Evolutionary conservation across 257 asterid species (phyloP).

Genomic region (Parsonsia alboflavescens): DNA sequence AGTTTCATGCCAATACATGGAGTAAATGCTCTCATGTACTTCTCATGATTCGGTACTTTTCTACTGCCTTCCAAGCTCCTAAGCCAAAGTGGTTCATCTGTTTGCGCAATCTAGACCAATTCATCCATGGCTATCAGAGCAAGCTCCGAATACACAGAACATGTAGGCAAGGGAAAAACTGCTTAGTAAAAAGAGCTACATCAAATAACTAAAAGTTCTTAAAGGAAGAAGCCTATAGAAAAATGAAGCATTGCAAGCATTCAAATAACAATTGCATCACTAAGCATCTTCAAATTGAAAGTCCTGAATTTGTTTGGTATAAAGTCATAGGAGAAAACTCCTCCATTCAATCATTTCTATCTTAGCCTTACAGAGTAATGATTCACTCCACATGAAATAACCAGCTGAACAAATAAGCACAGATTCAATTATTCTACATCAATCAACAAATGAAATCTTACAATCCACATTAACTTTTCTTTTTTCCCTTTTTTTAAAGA

Average conservation of each 20-base stretch:
- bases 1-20: constrained; percentile 50
- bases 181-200: constrained; percentile 22
- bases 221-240: neutral
- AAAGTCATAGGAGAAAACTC: neutral
- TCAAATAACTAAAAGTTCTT: neutral
- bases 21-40: constrained; percentile 35
- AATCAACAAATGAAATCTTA: neutral
- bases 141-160: constrained; percentile 37
- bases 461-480: neutral
- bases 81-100: constrained; percentile 76
- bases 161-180: constrained; percentile 82
- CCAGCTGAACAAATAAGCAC: neutral
- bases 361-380: neutral
- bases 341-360: neutral
- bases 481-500: neutral
- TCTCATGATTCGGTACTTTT: constrained; percentile 42
- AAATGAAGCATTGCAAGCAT: neutral
- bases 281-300: neutral
- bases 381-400: neutral
- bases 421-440: neutral
- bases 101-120: constrained; percentile 23
- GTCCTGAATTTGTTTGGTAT: neutral
- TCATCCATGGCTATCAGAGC: too few relatives aligned
- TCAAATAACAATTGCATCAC: neutral
- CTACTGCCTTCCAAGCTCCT: constrained; percentile 51